Evolutionary conservation across 129 eudicot species (phyloP), one percentile per base, ranked within the genome.

Genomic region (Ambrosia artemisiifolia): DNA sequence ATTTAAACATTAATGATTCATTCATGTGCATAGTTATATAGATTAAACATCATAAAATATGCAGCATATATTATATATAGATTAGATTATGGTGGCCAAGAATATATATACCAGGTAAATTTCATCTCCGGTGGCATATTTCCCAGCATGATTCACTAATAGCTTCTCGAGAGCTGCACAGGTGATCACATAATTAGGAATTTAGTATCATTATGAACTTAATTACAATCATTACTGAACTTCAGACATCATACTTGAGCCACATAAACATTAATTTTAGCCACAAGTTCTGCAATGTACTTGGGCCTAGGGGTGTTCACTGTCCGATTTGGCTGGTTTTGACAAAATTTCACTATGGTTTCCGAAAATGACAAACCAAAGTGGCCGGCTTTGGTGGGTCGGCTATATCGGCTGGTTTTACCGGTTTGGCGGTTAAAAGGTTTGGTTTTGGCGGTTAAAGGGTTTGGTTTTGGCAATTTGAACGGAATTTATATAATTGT

Each of bases 121-220:
- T 76, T 90, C 91, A 79, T 90, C 93, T 48, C 96, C 91, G 1
- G 91, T 90, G 13, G 96, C 96, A 84, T 84, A 90, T 61, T 79
- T 87, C 67, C 96, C 91, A 71, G 91, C 90, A 87, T 80, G 38
- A 13, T 79, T 82, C 12, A 47, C 67, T 73, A 90, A 55, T 11
- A 90, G 87, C 77, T 90, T 85, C 84, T 90, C 96, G 18, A 90
- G 86, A 77, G 90, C 90, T 88, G 86, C 70, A 84, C 14, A 59
- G 67, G 65, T 67, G 33, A 48, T 32, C 19, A 32, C 43, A 60
- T 55, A 20, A 32, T 30, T 60, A 60, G 19, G 4, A 60, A 32
- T 12, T 60, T 60, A 20, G 11, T 60, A 60, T 30, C n/a, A 24
- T 19, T n/a, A 11, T 57, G 1, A 57, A 11, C 38, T 57, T 12